Evolutionary conservation across 2,329 filamentous ascomycete species (phyloP), one percentile per base, ranked within the genome.

Genomic region (Verticillium isaacii): DNA sequence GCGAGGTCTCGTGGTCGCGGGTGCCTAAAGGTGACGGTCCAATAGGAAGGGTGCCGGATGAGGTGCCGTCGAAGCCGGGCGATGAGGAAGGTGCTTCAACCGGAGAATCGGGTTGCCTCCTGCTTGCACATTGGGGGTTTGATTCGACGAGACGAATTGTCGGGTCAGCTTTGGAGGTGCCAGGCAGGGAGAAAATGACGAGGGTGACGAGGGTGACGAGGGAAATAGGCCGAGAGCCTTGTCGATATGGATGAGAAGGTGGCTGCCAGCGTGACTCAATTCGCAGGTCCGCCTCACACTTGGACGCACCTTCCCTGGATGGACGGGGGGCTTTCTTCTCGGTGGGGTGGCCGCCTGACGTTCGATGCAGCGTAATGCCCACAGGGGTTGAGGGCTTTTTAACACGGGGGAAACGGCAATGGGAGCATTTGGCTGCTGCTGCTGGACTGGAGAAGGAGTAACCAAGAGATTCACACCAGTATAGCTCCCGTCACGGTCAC

Each of bases 1-100:
- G 25, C 14, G 25, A 50, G 57, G 57, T 58, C 57, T 58, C 57
- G 57, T 58, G 57, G 37, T 17, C 57, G 39, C 19, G 25, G 57
- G 32, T 58, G 57, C 57, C 57, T 58, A 23, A 39, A 58, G 32
- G 45, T 41, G 45, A 52, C 19, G 45, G 45, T n/a, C 45, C 45
- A 52, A 52, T 52, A 14, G 45, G 45, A 19, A 14, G n/a, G 9
- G 45, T 58, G 15, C 45, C 57, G 57, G 57, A 23, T 50, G 57
- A 58, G 37, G 55, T 34, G 37, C 45, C 39, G 57, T 58, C 39
- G 36, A 58, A 58, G 57, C 37, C 39, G 57, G 57, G 57, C 39
- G 19, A 58, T 45, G 45, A 25, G 11, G 19, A 29, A 52, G 45
- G 45, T 52, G n/a, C 45, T 52, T 52, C 45, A 52, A 52, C 45